Evolutionary conservation across 2,329 filamentous ascomycete species (phyloP).

Genomic region (Penicillium sp.): DNA sequence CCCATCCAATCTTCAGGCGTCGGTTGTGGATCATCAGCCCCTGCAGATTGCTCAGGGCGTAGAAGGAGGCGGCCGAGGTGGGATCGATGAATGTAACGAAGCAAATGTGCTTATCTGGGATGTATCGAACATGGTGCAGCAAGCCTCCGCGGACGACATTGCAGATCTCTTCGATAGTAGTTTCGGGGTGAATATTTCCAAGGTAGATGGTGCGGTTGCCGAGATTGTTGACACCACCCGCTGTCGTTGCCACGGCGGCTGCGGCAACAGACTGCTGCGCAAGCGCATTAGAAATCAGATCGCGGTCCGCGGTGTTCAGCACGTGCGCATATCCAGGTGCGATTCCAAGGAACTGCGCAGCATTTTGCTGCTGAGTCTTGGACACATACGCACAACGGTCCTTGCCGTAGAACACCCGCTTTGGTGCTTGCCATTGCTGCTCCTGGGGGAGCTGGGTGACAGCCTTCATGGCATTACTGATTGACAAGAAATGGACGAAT

Average conservation of each 20-base stretch:
- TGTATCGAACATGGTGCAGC: conserved; percentile 97
- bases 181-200: conserved; percentile 98
- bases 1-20: conserved; percentile 97
- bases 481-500: conserved; percentile 95
- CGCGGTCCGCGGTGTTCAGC: conserved; percentile 90
- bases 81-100: conserved; percentile 99
- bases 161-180: conserved; percentile 98
- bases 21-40: conserved; percentile 99
- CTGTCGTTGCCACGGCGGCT: conserved; percentile 92
- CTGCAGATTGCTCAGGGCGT: conserved; percentile 94
- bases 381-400: conserved; percentile 98
- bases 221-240: conserved; percentile 94
- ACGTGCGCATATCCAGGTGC: conserved; percentile 95
- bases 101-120: conserved; percentile 99
- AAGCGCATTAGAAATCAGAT: conserved; percentile 92
- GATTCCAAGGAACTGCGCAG: conserved; percentile 95
- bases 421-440: conserved; percentile 91
- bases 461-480: conserved; percentile 97
- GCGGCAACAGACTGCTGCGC: conserved; percentile 97
- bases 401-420: conserved; percentile 97
- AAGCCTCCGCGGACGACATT: conserved; percentile 96
- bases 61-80: conserved; percentile 95
- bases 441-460: conserved; percentile 95
- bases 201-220: conserved; percentile 97
- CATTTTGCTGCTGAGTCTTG: conserved; percentile 99